Base-by-base conservation (phyloP, 2,329 filamentous ascomycete genomes). In the Neopestalotiopsis sp. region DNA sequence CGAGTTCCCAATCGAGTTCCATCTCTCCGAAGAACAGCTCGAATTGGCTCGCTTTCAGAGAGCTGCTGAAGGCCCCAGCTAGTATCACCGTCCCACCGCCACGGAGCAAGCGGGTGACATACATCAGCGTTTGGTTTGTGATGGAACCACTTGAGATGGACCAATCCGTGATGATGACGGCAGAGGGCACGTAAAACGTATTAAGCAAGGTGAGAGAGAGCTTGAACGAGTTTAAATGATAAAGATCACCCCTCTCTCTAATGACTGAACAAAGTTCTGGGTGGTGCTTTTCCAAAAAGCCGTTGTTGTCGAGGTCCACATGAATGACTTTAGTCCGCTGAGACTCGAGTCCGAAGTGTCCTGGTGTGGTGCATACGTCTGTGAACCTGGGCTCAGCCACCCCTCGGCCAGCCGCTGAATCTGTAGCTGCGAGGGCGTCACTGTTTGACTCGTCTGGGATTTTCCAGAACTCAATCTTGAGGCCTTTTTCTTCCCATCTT, bases 1-100 rank as follows among this genome's bases (percentile, higher is more conserved):
- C 69, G 1, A 7, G 57, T n/a, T 28, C 59, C 74, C 74, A 75
- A 5, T 71, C 70, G 28, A 76, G 71, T 20, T 73, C 71, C 5
- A 73, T 24, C 30, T 24, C 66, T n/a, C 67, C 34, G 61, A 75
- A 73, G 32, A 73, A 68, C 40, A 71, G 68, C 12, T 70, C 24
- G 38, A 74, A 70, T 24, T 72, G 58, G 32, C 71, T 68, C 20
- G 3, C 4, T 6, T 7, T 70, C 28, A 71, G 65, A 24, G 58
- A 56, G 67, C 30, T 72, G 64, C 70, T 71, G 67, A 76, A 75
- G 34, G 17, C 58, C 3, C 72, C 73, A 1, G 66, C 68, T 17
- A 74, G 56, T 0, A 75, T 66, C 17, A 75, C 74, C 0, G 73
- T 75, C 30, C 68, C 61, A 1, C 73, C 74, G 0, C 32, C 67